Evolutionary conservation across 2,329 filamentous ascomycete genomes (phyloP).

Genomic region (Ilyonectria robusta): DNA sequence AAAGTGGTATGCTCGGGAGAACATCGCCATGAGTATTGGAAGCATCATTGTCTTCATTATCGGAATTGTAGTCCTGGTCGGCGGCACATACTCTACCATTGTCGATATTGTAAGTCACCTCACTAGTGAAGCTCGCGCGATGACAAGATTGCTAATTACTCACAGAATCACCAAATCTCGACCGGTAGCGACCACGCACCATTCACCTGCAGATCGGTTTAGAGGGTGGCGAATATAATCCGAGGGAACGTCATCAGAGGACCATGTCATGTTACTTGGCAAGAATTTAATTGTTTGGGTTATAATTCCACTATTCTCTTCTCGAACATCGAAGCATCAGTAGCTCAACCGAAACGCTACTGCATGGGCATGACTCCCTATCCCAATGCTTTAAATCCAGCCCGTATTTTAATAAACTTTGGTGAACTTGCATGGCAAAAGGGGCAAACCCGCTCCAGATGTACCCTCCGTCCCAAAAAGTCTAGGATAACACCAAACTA

Average conservation of each 20-base stretch:
- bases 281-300: background rate
- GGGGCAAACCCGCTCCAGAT: too few species aligned
- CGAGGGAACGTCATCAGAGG: background rate
- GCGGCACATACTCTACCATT: constrained; percentile 28
- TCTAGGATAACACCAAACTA: too few species aligned
- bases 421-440: too few species aligned
- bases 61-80: constrained; percentile 24
- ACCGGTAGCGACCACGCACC: constrained; percentile 19
- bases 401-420: too few species aligned
- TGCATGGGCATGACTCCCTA: too few species aligned
- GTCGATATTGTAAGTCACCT: constrained; percentile 24
- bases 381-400: too few species aligned
- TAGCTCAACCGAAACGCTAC: too few species aligned
- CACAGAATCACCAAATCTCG: constrained; percentile 23
- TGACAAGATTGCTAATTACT: constrained; percentile 3
- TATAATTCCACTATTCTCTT: background rate
- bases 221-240: background rate
- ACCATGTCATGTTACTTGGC: background rate
- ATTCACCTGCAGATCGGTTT: constrained; percentile 25
- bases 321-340: too few species aligned
- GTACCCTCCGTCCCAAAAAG: too few species aligned
- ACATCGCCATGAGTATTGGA: constrained; percentile 25
- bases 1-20: constrained; percentile 30
- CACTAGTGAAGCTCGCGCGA: background rate
- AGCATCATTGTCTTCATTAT: constrained; percentile 27